A percentile compares a stretch with the other conserved stretches of the same genome.
Evolutionary conservation across 177 flowering plant species (phyloP).

Genomic region (Telopea speciosissima): DNA sequence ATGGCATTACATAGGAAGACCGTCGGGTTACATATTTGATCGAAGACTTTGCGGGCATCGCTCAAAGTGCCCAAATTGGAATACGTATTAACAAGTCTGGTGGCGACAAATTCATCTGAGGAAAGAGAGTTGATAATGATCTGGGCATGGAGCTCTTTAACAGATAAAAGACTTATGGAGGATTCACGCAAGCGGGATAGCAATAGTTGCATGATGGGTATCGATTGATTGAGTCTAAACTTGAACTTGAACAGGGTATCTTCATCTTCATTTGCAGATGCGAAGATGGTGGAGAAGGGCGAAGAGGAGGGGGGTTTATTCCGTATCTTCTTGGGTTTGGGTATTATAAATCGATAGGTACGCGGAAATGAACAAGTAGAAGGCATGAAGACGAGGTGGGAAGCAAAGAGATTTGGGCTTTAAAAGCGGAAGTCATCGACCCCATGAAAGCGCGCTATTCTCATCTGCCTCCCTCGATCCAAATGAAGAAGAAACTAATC

Average conservation of each 20-base stretch:
- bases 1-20: constrained; percentile 28
- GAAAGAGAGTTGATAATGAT: constrained; percentile 17
- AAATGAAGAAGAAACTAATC: too few relatives aligned
- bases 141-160: constrained; percentile 31
- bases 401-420: background rate
- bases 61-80: constrained; percentile 22
- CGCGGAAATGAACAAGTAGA: constrained; percentile 4
- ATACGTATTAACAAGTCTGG: constrained; percentile 25
- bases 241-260: constrained; percentile 6
- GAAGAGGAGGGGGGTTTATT: constrained; percentile 6
- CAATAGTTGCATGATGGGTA: constrained; percentile 16
- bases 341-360: background rate
- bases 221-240: constrained; percentile 8
- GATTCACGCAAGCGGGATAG: constrained; percentile 26
- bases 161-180: constrained; percentile 14
- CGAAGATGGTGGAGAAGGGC: constrained; percentile 1
- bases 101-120: constrained; percentile 19
- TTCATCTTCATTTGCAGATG: constrained; percentile 7
- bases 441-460: too few relatives aligned
- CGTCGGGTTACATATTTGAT: constrained; percentile 22
- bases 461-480: too few relatives aligned
- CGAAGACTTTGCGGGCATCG: constrained; percentile 29
- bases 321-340: constrained; percentile 2
- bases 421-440: too few relatives aligned
- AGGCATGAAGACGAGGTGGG: constrained; percentile 16